Base-by-base conservation (phyloP, 2,329 filamentous ascomycete species). In the Penicillium thymicola region DNA sequence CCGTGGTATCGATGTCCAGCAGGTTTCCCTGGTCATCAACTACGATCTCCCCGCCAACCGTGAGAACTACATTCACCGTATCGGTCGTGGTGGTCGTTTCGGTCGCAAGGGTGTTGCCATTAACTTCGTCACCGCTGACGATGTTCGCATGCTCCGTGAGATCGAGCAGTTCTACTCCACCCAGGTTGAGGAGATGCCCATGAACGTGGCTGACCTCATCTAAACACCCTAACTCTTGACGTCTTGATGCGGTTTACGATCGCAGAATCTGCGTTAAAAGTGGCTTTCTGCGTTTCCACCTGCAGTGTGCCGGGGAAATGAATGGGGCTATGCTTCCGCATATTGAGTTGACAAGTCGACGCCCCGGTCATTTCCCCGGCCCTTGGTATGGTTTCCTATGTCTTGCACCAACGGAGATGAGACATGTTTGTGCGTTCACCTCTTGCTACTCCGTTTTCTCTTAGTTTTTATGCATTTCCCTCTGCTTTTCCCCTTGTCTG, bases 61-160 rank as follows among this genome's bases (percentile, higher is more conserved):
- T 83, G 94, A 99, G 79, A 99, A 99, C 81, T 99, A 99, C 78
- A 97, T 99, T 76, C 94, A 99, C 81, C 89, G 94, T 67, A 99
- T 99, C 69, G 94, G 94, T 73, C 87, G 94, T 73, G 94, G 90
- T 73, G 94, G 94, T 67, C 86, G 94, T 66, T 99, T 99, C 70
- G 94, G 94, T 69, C 86, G 94, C 70, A 99, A 99, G 82, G 94
- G 94, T 83, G 94, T 99, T 64, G 94, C 94, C 37, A 99, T 99
- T 83, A 99, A 99, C 81, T 99, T 99, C 72, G 94, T 99, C 65
- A 99, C 94, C 3, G 95, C 90, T 71, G 94, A 99, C 69, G 94
- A 99, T 74, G 94, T 99, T 58, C 89, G 94, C 73, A 99, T 99
- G 72, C 83, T 99, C 69, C 87, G 94, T 65, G 94, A 99, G 74